Conservation (phyloP, 345 rosid species). For the Erucastrum elatum region DNA sequence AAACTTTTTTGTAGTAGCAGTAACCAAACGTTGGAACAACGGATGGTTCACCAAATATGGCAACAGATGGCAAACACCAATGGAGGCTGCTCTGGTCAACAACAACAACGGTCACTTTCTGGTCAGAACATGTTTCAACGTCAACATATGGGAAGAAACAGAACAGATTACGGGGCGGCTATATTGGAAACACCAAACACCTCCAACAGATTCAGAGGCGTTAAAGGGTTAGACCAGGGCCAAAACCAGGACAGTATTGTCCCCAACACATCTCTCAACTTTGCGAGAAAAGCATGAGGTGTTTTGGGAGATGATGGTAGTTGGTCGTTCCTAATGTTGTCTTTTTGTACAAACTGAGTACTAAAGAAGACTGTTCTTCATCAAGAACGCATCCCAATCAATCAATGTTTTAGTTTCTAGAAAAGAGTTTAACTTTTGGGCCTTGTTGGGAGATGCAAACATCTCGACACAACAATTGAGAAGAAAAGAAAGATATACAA, state of each 20-base stretch:
- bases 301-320: slow-evolving; percentile 10
- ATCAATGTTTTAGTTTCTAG: not conserved
- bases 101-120: slow-evolving; percentile 31
- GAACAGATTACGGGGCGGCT: slow-evolving; percentile 36
- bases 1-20: slow-evolving; percentile 45
- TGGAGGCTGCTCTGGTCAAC: slow-evolving; percentile 35
- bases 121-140: slow-evolving; percentile 41
- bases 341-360: slow-evolving; percentile 30
- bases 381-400: slow-evolving; percentile 3
- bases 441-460: not conserved
- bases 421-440: not conserved
- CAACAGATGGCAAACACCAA: slow-evolving; percentile 63
- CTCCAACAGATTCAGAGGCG: slow-evolving; percentile 79
- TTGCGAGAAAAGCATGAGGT: slow-evolving; percentile 57
- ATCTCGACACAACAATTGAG: not conserved
- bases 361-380: slow-evolving; percentile 20
- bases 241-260: slow-evolving; percentile 56
- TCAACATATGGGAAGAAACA: slow-evolving; percentile 41
- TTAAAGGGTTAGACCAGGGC: slow-evolving; percentile 38
- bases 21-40: slow-evolving; percentile 67
- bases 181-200: slow-evolving; percentile 44
- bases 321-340: slow-evolving; percentile 13
- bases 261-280: slow-evolving; percentile 66
- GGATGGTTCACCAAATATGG: slow-evolving; percentile 74
- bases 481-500: not conserved